Percentiles rank a stretch among this genome's conserved stretches.
Conservation (phyloP, 805 yeast species). For the Nakazawaea pomicola region DNA sequence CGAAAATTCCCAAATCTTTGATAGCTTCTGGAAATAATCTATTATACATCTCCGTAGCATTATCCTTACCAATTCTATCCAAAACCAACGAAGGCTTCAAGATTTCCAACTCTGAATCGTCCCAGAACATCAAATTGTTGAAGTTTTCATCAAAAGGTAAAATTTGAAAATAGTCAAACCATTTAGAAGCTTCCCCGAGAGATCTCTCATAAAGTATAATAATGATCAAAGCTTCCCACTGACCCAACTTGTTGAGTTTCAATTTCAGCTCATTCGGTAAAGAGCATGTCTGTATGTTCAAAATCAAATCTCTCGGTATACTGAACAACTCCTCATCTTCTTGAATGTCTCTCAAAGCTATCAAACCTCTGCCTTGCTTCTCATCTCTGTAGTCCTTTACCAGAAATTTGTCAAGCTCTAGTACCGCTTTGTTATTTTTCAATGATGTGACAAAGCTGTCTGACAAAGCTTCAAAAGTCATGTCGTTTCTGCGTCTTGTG, state of each 20-base stretch:
- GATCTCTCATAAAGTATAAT: conserved; percentile 59
- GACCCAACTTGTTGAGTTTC: conserved; percentile 39
- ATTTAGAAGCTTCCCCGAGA: conserved; percentile 42
- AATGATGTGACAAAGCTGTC: conserved; percentile 42
- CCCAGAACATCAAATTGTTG: conserved; percentile 80
- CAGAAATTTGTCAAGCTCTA: conserved; percentile 48
- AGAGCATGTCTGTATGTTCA: conserved; percentile 57
- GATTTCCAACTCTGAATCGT: conserved; percentile 45
- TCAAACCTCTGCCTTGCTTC: conserved; percentile 74
- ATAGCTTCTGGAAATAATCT: conserved; percentile 37
- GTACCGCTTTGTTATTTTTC: conserved; percentile 29
- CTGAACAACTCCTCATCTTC: conserved; percentile 63
- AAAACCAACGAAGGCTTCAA: conserved; percentile 70
- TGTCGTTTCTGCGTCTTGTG: background rate
- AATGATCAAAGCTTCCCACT: conserved; percentile 78
- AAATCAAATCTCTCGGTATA: conserved; percentile 54
- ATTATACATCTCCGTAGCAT: conserved; percentile 57
- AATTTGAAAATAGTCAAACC: conserved; percentile 69
- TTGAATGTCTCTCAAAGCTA: conserved; percentile 57
- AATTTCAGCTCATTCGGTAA: conserved; percentile 30
- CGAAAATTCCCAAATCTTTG: conserved; percentile 28
- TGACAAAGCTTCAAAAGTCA: conserved; percentile 28
- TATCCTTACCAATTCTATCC: conserved; percentile 63
- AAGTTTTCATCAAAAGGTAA: conserved; percentile 51
- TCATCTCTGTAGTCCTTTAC: conserved; percentile 54